A percentile compares a stretch with the other conserved stretches of the same genome.
These are phyloP conservation scores for Acorus calamus DNA, from an alignment of 106 monocot species.

Conservation along the genomic window DNA sequence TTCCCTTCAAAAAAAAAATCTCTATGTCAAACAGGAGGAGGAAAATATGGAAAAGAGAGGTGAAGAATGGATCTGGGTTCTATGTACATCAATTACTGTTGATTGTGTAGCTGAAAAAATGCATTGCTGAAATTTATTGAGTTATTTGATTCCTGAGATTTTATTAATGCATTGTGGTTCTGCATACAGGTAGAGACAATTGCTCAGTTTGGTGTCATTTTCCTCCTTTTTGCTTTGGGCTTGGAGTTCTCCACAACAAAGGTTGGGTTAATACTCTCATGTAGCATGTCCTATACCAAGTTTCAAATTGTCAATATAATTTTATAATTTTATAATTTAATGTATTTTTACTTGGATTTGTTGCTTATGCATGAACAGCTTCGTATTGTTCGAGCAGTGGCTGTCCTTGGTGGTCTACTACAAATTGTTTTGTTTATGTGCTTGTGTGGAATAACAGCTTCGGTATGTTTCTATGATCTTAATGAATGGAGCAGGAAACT, in stretches of 20 bases:
- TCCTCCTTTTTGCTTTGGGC: constrained; percentile 92
- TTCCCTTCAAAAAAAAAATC: no score
- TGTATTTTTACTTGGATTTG: neutral
- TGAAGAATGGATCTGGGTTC: no score
- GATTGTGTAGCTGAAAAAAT: no score
- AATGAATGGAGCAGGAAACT: neutral
- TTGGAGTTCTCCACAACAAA: constrained; percentile 81
- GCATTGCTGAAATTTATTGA: neutral
- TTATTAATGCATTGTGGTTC: neutral
- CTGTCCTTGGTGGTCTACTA: constrained; percentile 86
- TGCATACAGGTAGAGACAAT: constrained; percentile 67
- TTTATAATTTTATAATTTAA: no score
- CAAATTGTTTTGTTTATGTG: constrained; percentile 95
- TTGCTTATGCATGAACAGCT: constrained; percentile 37
- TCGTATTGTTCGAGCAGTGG: constrained; percentile 90
- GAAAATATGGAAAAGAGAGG: no score
- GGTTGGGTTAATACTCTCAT: constrained; percentile 10
- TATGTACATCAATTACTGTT: no score
- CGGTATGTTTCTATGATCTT: constrained; percentile 35
- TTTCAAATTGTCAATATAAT: no score
- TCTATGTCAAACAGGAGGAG: no score
- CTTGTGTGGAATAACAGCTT: constrained; percentile 77
- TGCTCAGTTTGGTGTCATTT: constrained; percentile 89
- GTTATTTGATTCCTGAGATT: neutral
- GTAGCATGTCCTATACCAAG: no score